Evolutionary conservation across 2,329 filamentous ascomycete genomes (phyloP), one percentile per base, ranked within the genome.

Genomic region (Akanthomyces lecanii): DNA sequence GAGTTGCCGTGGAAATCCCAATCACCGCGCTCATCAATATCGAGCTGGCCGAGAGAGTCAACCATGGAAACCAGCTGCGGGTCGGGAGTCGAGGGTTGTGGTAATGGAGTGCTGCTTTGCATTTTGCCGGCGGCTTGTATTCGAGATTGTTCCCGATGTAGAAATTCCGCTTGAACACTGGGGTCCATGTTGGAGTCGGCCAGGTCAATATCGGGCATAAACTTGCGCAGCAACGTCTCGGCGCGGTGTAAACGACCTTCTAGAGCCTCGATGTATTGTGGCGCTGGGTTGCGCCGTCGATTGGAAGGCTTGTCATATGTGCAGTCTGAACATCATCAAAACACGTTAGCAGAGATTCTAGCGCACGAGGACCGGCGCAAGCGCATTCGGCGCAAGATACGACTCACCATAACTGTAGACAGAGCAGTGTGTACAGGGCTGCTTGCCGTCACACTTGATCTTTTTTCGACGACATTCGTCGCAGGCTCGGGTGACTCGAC

Each of bases 1-100:
- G 94, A 97, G 66, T 91, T 90, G 54, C 95, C 95, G 71, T 96
- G 92, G 70, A 97, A 99, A 75, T 98, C 93, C 87, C 92, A 96
- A 69, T 95, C 87, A 48, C 94, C 94, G 69, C 88, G 87, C 68
- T 98, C 94, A 69, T 96, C 92, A 40, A 98, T 82, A 70, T 98
- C 94, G 21, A 99, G 82, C 72, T 93, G 90, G 42, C 94, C 95
- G 3, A 94, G 92, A 48, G 91, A 91, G 72, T 94, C 90, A 63
- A 98, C 92, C 94, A 99, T 98, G 33, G 93, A 96, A 71, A 94
- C 88, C 30, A 99, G 80, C 67, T 94, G 85, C 12, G 85, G 86
- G 67, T 94, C 91, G 51, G 88, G 82, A 36, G 82, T 82, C 52
- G 78, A 76, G 33, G 66, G 70, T 59, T 67, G 71, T 6, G 58